phyloP scores from a whole-genome alignment of 176 grass and related monocot species.

The Saccharum spontaneum region DNA sequence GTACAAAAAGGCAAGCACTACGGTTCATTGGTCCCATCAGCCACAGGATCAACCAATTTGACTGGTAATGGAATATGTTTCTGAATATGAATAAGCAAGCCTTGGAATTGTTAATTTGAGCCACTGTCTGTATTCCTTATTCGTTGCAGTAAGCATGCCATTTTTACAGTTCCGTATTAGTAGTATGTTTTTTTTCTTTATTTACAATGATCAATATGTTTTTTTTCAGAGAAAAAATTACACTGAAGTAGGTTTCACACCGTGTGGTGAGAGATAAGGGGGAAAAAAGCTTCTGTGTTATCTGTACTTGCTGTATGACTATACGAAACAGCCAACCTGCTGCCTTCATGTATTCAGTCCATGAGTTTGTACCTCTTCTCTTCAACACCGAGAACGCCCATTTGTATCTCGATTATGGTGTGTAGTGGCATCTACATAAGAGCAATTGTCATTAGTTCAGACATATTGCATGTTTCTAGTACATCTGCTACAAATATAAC shows the following conservation, averaged over 20 bases:
- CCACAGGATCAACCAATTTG: background rate
- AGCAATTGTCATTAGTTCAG: conserved; percentile 5
- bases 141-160: background rate
- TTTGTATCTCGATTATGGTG: conserved; percentile 98
- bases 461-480: background rate
- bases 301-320: conserved; percentile 29
- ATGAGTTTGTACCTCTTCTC: conserved; percentile 98
- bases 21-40: conserved; percentile 2
- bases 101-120: background rate
- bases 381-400: conserved; percentile 88
- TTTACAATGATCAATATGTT: conserved; percentile 32
- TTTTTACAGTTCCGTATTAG: conserved; percentile 33
- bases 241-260: background rate
- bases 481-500: background rate
- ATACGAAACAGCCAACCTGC: background rate
- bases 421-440: conserved; percentile 77
- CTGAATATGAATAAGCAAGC: background rate
- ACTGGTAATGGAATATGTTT: background rate
- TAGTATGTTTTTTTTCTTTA: conserved; percentile 10
- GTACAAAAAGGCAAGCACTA: background rate
- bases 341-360: conserved; percentile 46
- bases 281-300: conserved; percentile 1
- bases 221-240: conserved; percentile 9
- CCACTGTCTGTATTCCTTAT: conserved; percentile 10
- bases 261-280: background rate